Evolutionary conservation across 192 early-diverging fungal species (phyloP).

Genomic region (Entophlyctis luteolus): DNA sequence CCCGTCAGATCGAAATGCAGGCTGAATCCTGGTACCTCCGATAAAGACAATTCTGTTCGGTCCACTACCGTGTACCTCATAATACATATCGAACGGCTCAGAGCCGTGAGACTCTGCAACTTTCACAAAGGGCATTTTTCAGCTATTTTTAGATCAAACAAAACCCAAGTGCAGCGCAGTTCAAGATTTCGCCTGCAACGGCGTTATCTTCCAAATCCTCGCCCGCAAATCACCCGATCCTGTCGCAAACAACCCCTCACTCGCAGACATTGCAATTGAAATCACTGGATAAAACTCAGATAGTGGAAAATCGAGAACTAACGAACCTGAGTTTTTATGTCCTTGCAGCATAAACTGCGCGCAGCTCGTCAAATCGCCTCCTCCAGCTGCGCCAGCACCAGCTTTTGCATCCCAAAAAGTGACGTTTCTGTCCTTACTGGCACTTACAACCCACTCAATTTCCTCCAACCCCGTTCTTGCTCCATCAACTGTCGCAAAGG

Average conservation of each 20-base stretch:
- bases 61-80: conserved; percentile 30
- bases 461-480: conserved; percentile 23
- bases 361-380: conserved; percentile 20
- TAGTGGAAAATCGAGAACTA: background rate
- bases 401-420: conserved; percentile 88
- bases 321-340: conserved; percentile 90
- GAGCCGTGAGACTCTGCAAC: conserved; percentile 17
- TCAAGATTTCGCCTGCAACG: background rate
- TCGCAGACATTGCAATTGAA: conserved; percentile 78
- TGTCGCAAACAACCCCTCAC: conserved; percentile 86
- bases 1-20: background rate
- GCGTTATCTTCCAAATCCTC: conserved; percentile 71
- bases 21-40: conserved; percentile 9
- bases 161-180: background rate
- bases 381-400: conserved; percentile 42
- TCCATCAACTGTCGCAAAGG: conserved; percentile 24
- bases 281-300: conserved; percentile 62
- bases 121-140: conserved; percentile 19
- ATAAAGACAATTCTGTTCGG: conserved; percentile 20
- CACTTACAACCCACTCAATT: conserved; percentile 82
- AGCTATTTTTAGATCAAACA: background rate
- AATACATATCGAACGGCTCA: conserved; percentile 30
- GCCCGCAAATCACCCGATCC: conserved; percentile 91
- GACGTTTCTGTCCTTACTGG: conserved; percentile 88
- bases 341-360: conserved; percentile 70